phyloP scores from a whole-genome alignment of 2,329 filamentous ascomycete genomes.

The Teratosphaeria epicoccoides region DNA sequence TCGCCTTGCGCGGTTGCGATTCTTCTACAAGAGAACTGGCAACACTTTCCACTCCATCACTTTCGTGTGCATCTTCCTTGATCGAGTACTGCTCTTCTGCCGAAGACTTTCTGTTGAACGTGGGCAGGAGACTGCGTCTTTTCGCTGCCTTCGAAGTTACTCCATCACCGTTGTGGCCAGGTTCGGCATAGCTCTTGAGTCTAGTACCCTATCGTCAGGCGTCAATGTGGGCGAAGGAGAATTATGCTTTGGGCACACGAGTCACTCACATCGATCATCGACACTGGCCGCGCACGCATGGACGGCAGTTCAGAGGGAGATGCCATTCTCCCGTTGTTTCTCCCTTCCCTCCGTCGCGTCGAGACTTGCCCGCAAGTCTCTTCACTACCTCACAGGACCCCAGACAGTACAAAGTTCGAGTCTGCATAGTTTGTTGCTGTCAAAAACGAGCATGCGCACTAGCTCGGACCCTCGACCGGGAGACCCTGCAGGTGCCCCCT shows the following conservation, averaged over 20 bases:
- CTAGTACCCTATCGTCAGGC: constrained; percentile 4
- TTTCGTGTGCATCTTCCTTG: constrained; percentile 13
- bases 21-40: constrained; percentile 1
- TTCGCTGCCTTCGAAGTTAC: constrained; percentile 16
- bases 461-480: too few relatives aligned
- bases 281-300: constrained; percentile 17
- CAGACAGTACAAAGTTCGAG: neutral
- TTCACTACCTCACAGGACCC: neutral
- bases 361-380: neutral
- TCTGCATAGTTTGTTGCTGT: neutral
- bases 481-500: too few relatives aligned
- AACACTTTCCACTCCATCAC: constrained; percentile 7
- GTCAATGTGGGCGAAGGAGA: constrained; percentile 1
- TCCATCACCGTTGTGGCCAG: neutral
- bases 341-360: neutral
- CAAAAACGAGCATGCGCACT: neutral
- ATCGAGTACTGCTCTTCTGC: constrained; percentile 12
- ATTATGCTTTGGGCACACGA: neutral
- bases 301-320: constrained; percentile 19
- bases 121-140: constrained; percentile 23
- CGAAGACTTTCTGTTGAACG: constrained; percentile 17
- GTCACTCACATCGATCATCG: constrained; percentile 21
- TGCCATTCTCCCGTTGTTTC: constrained; percentile 15
- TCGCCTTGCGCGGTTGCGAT: constrained; percentile 3
- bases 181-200: constrained; percentile 2